A percentile compares a stretch with the other conserved stretches of the same genome.
phyloP scores from a whole-genome alignment of 1,284 basidiomycete genomes.

The Ustilago cynodontis region DNA sequence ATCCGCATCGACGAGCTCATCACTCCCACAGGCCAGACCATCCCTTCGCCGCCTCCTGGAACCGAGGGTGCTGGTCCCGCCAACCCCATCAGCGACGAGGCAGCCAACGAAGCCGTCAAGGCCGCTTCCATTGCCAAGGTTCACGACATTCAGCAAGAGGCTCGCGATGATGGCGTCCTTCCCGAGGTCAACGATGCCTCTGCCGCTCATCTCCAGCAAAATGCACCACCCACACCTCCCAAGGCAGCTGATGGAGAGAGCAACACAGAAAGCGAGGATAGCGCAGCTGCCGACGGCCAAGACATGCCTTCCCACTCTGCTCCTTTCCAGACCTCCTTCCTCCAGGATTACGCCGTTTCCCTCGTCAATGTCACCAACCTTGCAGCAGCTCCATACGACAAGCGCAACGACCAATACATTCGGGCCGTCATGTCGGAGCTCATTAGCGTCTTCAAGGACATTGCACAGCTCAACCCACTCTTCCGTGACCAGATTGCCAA shows the following conservation, averaged over 20 bases:
- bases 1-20: slow-evolving; percentile 88
- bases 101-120: slow-evolving; percentile 51
- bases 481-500: slow-evolving; percentile 99
- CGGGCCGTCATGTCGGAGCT: slow-evolving; percentile 97
- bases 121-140: slow-evolving; percentile 44
- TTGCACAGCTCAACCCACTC: slow-evolving; percentile 94
- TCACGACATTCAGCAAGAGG: slow-evolving; percentile 57
- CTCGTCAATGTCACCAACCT: slow-evolving; percentile 91
- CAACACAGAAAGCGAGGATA: slow-evolving; percentile 4
- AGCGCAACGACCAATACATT: slow-evolving; percentile 79
- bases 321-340: slow-evolving; percentile 86
- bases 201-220: slow-evolving; percentile 35
- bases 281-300: slow-evolving; percentile 17
- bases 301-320: slow-evolving; percentile 65
- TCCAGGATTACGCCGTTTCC: slow-evolving; percentile 89
- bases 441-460: slow-evolving; percentile 98
- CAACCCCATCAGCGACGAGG: slow-evolving; percentile 54
- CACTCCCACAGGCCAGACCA: slow-evolving; percentile 55
- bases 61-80: slow-evolving; percentile 51
- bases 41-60: slow-evolving; percentile 51
- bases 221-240: slow-evolving; percentile 30
- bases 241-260: slow-evolving; percentile 17
- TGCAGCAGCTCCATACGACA: slow-evolving; percentile 83
- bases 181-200: slow-evolving; percentile 52
- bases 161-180: slow-evolving; percentile 43